Evolutionary conservation across 225 moss, liverwort and hornwort genomes (phyloP).

Genomic region (Antitrichia curtipendula): DNA sequence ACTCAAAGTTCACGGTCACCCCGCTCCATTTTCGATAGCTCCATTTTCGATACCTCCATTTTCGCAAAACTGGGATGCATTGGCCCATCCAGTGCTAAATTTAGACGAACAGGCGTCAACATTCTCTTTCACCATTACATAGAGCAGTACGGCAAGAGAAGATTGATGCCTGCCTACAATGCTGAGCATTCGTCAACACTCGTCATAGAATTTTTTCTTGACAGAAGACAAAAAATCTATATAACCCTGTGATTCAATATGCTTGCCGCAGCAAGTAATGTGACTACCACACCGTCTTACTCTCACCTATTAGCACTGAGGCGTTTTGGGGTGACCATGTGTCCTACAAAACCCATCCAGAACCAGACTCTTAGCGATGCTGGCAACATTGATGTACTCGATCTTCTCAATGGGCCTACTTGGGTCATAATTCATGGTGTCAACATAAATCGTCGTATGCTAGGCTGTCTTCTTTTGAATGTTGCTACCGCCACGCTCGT

Average conservation of each 20-base stretch:
- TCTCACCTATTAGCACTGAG: background rate
- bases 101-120: background rate
- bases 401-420: background rate
- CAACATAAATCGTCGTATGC: background rate
- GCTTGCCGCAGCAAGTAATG: background rate
- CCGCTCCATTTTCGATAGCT: slow-evolving; percentile 32
- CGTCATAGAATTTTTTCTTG: background rate
- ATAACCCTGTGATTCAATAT: background rate
- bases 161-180: background rate
- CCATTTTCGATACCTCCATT: background rate
- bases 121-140: background rate
- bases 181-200: background rate
- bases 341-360: background rate
- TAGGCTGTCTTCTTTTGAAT: background rate
- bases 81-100: background rate
- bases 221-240: background rate
- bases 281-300: background rate
- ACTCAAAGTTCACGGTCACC: slow-evolving; percentile 25
- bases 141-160: background rate
- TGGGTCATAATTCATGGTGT: background rate
- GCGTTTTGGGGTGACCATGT: background rate
- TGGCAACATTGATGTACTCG: background rate
- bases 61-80: background rate
- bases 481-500: slow-evolving; percentile 4
- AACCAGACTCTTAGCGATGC: background rate